Evolutionary conservation across 1,284 basidiomycete species (phyloP), one percentile per base, ranked within the genome.

Genomic region (Boletus sp.): DNA sequence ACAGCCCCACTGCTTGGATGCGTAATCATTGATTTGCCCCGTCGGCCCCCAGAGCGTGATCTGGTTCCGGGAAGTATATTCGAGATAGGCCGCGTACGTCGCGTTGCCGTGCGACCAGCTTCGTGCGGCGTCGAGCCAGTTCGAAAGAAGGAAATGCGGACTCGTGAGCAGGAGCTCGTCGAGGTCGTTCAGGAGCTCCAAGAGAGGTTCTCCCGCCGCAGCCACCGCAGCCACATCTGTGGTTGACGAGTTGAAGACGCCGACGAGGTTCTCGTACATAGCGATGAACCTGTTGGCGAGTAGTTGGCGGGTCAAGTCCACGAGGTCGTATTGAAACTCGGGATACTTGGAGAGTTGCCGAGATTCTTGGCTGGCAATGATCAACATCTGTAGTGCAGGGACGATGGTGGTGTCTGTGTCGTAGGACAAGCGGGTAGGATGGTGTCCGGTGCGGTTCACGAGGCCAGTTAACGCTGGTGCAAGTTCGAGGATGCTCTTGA

Each of bases 31-130:
- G 57, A 69, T 70, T 57, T 72, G 60, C n/a, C 71, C 72, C 20
- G 61, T 59, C 2, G 71, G 71, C n/a, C 73, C 73, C 72, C 73
- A 75, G 23, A 74, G 66, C 25, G 69, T 70, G 55, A 75, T 65
- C 57, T 74, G 72, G 56, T 74, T 74, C 27, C 72, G 65, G 12
- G 73, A 69, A 44, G 69, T 63, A 52, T 69, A 72, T 51, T 69
- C 69, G 32, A 74, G 62, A 45, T 67, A 69, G 20, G 56, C 56
- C 0, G 61, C 66, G 45, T 72, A 72, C n/a, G 64, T 56, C 45
- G 47, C 39, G 26, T 69, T 61, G 12, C 44, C 54, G 22, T 57
- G 49, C 9, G 67, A 58, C 66, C 67, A 70, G 16, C 48, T 50
- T 22, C 55, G 60, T 6, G 72, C 71, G 27, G 66, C 65, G 12